Evolutionary conservation across 345 rosid genomes (phyloP).

Genomic region (Abelmoschus esculentus): DNA sequence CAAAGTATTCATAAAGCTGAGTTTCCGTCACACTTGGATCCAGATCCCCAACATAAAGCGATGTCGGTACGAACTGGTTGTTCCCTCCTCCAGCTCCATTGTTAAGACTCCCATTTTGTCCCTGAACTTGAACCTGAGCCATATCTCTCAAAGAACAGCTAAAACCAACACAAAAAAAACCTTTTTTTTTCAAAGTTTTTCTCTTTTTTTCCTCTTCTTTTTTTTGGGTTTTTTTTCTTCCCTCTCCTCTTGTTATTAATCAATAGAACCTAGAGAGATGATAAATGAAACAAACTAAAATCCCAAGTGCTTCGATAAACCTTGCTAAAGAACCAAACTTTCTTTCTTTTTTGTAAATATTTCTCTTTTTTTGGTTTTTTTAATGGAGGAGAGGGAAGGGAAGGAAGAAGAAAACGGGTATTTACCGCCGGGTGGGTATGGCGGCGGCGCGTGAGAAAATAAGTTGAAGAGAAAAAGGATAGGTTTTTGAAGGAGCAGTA

Average conservation of each 20-base stretch:
- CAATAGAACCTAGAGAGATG: slow-evolving; percentile 23
- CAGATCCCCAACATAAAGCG: slow-evolving; percentile 93
- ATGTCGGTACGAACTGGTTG: slow-evolving; percentile 55
- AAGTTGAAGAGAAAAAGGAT: slow-evolving; percentile 1
- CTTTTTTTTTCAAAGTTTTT: not conserved
- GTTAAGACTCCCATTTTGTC: slow-evolving; percentile 26
- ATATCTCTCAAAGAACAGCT: slow-evolving; percentile 6
- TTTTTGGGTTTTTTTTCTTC: slow-evolving; percentile 31
- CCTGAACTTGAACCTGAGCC: slow-evolving; percentile 32
- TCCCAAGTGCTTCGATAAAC: not conserved
- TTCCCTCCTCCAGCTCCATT: slow-evolving; percentile 22
- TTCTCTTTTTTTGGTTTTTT: slow-evolving; percentile 14
- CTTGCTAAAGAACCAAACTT: slow-evolving; percentile 2
- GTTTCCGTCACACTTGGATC: slow-evolving; percentile 67
- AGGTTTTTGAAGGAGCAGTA: not conserved
- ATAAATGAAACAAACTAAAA: not conserved
- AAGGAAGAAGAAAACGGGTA: slow-evolving; percentile 21
- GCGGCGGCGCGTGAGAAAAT: slow-evolving; percentile 43
- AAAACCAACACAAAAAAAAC: not conserved
- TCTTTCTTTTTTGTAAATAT: slow-evolving; percentile 7
- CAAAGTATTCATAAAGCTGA: slow-evolving; percentile 77
- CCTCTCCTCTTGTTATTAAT: slow-evolving; percentile 68
- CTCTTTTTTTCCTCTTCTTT: not conserved
- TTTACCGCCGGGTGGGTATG: slow-evolving; percentile 42
- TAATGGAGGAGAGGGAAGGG: slow-evolving; percentile 43